Evolutionary conservation across 208 protist genomes (phyloP).

Genomic region (Acanthamoeba healyi): DNA sequence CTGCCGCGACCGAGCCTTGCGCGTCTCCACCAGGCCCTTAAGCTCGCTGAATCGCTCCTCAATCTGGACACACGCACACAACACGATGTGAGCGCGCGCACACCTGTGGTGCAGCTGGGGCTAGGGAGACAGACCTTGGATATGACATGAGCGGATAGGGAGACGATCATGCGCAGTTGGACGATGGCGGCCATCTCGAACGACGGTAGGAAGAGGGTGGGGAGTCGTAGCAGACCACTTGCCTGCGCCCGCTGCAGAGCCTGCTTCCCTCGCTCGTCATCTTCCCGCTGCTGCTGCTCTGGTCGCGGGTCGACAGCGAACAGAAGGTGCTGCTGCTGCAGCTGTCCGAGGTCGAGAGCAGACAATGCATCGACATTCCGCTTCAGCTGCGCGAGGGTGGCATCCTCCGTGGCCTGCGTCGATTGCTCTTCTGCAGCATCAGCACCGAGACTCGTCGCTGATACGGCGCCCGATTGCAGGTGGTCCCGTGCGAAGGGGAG

Average conservation of each 20-base stretch:
- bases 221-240: background rate
- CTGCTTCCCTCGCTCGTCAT: background rate
- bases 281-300: too few relatives aligned
- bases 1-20: constrained; percentile 61
- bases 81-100: background rate
- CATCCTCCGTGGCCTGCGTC: too few relatives aligned
- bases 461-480: background rate
- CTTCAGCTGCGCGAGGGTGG: background rate
- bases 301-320: background rate
- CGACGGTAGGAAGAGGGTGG: constrained; percentile 18
- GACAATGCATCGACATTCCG: background rate
- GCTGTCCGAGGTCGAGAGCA: background rate
- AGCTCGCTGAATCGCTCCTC: constrained; percentile 47
- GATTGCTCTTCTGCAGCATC: too few relatives aligned
- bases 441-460: background rate
- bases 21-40: constrained; percentile 20
- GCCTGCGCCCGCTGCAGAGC: background rate
- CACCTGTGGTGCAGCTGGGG: background rate
- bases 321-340: background rate
- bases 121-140: constrained; percentile 31
- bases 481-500: background rate
- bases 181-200: constrained; percentile 15
- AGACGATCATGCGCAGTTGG: constrained; percentile 28
- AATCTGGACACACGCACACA: background rate
- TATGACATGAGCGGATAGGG: background rate